These are phyloP conservation scores for Melanomma pulvis-pyrius DNA, from an alignment of 495 filamentous ascomycete genomes.

Conservation along the genomic window DNA sequence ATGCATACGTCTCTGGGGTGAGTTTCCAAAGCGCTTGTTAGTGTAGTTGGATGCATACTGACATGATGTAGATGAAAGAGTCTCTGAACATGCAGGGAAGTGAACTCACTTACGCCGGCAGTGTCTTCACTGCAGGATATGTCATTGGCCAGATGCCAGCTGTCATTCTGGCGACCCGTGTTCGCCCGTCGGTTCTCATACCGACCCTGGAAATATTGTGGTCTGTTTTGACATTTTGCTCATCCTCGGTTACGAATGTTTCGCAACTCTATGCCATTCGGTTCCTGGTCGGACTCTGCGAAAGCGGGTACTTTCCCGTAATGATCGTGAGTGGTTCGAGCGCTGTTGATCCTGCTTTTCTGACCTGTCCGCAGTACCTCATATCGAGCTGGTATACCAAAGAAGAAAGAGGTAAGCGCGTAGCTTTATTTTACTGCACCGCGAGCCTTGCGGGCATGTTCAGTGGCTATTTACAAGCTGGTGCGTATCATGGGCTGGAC, in stretches of 20 bases:
- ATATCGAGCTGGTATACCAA: no score
- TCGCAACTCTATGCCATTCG: conserved; percentile 5
- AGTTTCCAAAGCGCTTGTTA: background rate
- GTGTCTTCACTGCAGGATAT: conserved; percentile 45
- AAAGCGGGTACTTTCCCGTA: no score
- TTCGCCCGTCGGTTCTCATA: conserved; percentile 35
- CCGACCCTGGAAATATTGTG: conserved; percentile 1
- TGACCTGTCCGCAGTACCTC: no score
- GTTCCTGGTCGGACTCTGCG: no score
- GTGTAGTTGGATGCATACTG: background rate
- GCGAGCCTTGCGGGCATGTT: no score
- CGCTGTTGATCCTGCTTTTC: no score
- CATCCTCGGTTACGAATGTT: background rate
- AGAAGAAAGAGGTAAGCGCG: no score
- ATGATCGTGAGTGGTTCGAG: no score
- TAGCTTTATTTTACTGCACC: no score
- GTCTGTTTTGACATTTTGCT: background rate
- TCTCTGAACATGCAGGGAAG: conserved; percentile 61
- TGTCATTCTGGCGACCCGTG: conserved; percentile 11
- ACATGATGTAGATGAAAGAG: conserved; percentile 53
- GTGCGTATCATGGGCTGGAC: no score
- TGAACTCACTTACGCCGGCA: conserved; percentile 45
- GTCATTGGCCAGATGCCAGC: conserved; percentile 22
- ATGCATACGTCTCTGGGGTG: conserved; percentile 57
- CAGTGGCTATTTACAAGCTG: no score